A percentile compares a stretch with the other conserved stretches of the same genome.
Conservation (phyloP, 192 early-diverging fungal genomes). For the Backusella sp. region DNA sequence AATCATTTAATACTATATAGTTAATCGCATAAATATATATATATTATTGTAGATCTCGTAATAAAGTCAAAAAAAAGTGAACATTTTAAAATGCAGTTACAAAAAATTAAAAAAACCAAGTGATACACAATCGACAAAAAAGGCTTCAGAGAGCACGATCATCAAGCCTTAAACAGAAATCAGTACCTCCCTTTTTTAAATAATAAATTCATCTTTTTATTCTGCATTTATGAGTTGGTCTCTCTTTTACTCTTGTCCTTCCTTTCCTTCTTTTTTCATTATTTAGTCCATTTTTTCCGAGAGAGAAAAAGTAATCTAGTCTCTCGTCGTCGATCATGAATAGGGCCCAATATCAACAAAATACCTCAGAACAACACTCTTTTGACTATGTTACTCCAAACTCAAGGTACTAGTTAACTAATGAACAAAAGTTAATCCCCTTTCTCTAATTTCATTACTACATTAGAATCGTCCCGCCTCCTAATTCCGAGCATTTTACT, state of each 20-base stretch:
- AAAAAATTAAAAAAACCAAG: not conserved
- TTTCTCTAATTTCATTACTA: not conserved
- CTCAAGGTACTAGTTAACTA: slow-evolving; percentile 15
- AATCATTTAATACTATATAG: not conserved
- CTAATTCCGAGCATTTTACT: not conserved
- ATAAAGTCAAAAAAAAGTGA: not conserved
- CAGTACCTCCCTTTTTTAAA: not conserved
- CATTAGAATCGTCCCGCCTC: slow-evolving; percentile 9
- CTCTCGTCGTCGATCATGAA: not conserved
- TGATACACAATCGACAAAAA: slow-evolving; percentile 9
- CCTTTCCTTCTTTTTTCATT: not conserved
- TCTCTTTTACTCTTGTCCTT: not conserved
- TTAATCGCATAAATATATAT: not conserved
- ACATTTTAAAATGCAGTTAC: not conserved
- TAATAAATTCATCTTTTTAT: slow-evolving; percentile 2
- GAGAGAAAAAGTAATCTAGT: not conserved
- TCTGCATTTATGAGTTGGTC: slow-evolving; percentile 4
- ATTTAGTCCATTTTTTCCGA: not conserved
- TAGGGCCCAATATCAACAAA: not conserved
- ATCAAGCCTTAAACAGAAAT: slow-evolving; percentile 6
- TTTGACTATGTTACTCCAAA: slow-evolving; percentile 22
- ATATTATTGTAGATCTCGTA: not conserved
- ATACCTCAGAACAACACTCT: slow-evolving; percentile 1
- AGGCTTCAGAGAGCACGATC: not conserved
- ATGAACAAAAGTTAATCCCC: not conserved